These are phyloP conservation scores for Pythium monospermum DNA, from an alignment of 352 stramenopile species.

Conservation along the genomic window DNA sequence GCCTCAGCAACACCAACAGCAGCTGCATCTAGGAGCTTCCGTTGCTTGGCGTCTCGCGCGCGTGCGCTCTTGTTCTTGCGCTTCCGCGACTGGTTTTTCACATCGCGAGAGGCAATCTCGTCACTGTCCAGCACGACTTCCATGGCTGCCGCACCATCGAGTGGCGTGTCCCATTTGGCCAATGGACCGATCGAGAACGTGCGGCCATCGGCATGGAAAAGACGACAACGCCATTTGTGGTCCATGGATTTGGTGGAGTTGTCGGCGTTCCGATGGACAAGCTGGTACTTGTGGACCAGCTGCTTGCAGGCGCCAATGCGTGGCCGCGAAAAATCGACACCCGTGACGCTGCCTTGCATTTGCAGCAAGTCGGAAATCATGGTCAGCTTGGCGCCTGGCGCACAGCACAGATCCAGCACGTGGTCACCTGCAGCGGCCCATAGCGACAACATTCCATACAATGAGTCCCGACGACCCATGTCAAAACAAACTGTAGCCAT, in stretches of 20 bases:
- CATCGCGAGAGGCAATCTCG: constrained; percentile 45
- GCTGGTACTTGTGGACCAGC: constrained; percentile 91
- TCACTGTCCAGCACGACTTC: constrained; percentile 64
- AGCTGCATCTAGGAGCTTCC: constrained; percentile 14
- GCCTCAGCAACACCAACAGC: not conserved
- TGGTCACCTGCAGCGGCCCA: constrained; percentile 39
- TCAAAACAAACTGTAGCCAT: constrained; percentile 1
- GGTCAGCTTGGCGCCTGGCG: constrained; percentile 90
- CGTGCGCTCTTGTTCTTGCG: constrained; percentile 90
- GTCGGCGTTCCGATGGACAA: constrained; percentile 32
- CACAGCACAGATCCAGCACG: constrained; percentile 93
- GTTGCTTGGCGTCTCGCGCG: constrained; percentile 44
- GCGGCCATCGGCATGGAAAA: constrained; percentile 78
- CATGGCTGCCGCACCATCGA: constrained; percentile 27
- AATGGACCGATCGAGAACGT: constrained; percentile 56
- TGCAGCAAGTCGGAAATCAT: constrained; percentile 84
- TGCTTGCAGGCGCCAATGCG: constrained; percentile 84
- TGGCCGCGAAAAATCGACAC: constrained; percentile 84
- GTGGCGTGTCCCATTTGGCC: constrained; percentile 31
- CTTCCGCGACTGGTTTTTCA: constrained; percentile 65
- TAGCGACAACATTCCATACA: not conserved
- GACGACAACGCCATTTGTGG: constrained; percentile 47
- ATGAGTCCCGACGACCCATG: not conserved
- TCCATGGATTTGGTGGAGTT: not conserved
- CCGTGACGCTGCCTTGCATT: constrained; percentile 59